These are phyloP conservation scores for Chlorella sp. DNA, from an alignment of 139 green algal species.

Conservation along the genomic window DNA sequence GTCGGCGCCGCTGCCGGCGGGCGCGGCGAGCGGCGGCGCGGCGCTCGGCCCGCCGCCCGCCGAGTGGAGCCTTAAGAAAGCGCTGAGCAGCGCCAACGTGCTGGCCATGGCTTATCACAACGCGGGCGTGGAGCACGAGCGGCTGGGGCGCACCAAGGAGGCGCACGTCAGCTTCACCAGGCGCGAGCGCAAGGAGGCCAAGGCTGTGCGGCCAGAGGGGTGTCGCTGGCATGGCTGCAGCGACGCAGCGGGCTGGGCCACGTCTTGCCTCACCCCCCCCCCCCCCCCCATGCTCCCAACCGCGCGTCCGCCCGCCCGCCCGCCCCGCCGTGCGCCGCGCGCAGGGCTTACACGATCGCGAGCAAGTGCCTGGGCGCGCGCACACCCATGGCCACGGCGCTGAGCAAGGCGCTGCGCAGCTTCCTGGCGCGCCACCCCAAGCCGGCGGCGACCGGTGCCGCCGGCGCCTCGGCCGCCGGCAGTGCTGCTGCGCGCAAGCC, in stretches of 20 bases:
- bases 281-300: neutral
- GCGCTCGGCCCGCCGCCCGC: neutral
- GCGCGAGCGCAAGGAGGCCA: neutral
- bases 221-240: neutral
- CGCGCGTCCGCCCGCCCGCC: neutral
- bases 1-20: neutral
- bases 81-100: slow-evolving; percentile 27
- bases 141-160: slow-evolving; percentile 29
- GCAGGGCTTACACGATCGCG: slow-evolving; percentile 19
- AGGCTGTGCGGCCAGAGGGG: neutral
- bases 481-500: too few relatives aligned
- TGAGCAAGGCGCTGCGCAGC: slow-evolving; percentile 9
- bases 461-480: too few relatives aligned
- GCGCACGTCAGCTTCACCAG: slow-evolving; percentile 37
- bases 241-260: neutral
- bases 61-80: slow-evolving; percentile 4
- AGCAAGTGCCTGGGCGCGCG: slow-evolving; percentile 24
- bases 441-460: too few relatives aligned
- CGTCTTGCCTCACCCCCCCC: too few relatives aligned
- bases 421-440: slow-evolving; percentile 32
- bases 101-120: slow-evolving; percentile 52
- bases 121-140: slow-evolving; percentile 40
- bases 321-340: neutral
- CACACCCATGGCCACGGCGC: slow-evolving; percentile 3
- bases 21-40: neutral